phyloP scores from a whole-genome alignment of 805 yeast species.

The Pichia heedii region DNA sequence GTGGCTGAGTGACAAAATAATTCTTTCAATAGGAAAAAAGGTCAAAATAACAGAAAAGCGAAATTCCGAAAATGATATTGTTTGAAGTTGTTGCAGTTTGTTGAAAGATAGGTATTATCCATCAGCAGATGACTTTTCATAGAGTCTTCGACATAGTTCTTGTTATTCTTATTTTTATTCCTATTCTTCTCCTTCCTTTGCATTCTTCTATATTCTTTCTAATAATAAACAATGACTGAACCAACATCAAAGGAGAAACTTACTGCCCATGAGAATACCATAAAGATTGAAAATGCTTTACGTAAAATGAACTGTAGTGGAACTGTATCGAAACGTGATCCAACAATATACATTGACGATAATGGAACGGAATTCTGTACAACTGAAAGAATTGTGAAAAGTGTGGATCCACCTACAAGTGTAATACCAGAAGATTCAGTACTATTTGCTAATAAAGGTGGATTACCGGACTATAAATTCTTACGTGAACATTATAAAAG shows the following conservation, averaged over 20 bases:
- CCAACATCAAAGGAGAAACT: slow-evolving; percentile 13
- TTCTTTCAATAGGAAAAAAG: no score
- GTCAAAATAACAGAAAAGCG: no score
- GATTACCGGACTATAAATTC: slow-evolving; percentile 65
- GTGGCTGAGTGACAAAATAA: no score
- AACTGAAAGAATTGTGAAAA: slow-evolving; percentile 43
- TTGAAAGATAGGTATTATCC: no score
- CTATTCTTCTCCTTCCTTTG: background rate
- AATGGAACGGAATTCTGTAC: slow-evolving; percentile 53
- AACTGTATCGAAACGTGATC: slow-evolving; percentile 20
- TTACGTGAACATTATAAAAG: slow-evolving; percentile 62
- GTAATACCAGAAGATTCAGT: slow-evolving; percentile 57
- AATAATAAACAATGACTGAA: background rate
- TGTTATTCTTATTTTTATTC: background rate
- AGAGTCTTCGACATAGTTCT: no score
- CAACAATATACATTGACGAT: slow-evolving; percentile 40
- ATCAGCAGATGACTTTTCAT: no score
- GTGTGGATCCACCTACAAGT: slow-evolving; percentile 61
- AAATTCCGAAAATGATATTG: no score
- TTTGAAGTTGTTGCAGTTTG: no score
- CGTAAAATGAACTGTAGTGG: slow-evolving; percentile 13
- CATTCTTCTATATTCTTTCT: no score
- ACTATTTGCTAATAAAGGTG: slow-evolving; percentile 48
- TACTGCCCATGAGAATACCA: slow-evolving; percentile 34
- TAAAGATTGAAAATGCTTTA: slow-evolving; percentile 41